phyloP scores from a whole-genome alignment of 2,329 filamentous ascomycete species.

The Pleurostoma richardsiae region DNA sequence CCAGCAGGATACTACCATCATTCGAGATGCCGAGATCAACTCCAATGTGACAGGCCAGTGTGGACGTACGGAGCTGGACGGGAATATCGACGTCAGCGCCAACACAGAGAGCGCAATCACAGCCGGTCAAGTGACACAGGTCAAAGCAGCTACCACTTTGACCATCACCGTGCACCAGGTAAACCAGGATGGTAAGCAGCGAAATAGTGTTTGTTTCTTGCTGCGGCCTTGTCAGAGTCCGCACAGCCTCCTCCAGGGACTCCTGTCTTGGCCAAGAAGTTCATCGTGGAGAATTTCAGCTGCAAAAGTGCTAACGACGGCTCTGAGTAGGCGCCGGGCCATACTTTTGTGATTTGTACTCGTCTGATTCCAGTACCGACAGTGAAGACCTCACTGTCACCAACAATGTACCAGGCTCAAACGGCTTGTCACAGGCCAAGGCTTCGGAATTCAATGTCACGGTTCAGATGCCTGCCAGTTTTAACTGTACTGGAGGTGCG shows the following conservation, averaged over 20 bases:
- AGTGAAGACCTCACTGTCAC: constrained; percentile 24
- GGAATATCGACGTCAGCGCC: constrained; percentile 54
- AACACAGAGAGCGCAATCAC: constrained; percentile 44
- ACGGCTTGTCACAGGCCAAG: constrained; percentile 52
- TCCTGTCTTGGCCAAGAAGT: too few species aligned
- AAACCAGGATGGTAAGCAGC: constrained; percentile 33
- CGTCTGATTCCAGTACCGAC: too few species aligned
- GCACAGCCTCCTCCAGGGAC: too few species aligned
- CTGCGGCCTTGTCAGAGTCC: too few species aligned
- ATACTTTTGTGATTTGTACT: too few species aligned
- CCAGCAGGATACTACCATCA: constrained; percentile 61
- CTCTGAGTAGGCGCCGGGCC: too few species aligned
- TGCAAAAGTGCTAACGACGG: too few species aligned
- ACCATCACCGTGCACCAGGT: constrained; percentile 42
- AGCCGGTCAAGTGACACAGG: constrained; percentile 38
- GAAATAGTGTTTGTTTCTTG: too few species aligned
- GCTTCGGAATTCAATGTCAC: constrained; percentile 49
- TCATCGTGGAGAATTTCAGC: constrained; percentile 26
- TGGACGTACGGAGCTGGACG: constrained; percentile 54
- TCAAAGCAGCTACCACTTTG: constrained; percentile 34
- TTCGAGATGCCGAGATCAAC: constrained; percentile 50
- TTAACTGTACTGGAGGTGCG: constrained; percentile 43
- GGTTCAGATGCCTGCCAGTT: constrained; percentile 38
- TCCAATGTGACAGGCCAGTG: constrained; percentile 53
- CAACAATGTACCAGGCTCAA: constrained; percentile 53